Conservation (phyloP, 116 monocot species). For the Papilionanthe hybrid region DNA sequence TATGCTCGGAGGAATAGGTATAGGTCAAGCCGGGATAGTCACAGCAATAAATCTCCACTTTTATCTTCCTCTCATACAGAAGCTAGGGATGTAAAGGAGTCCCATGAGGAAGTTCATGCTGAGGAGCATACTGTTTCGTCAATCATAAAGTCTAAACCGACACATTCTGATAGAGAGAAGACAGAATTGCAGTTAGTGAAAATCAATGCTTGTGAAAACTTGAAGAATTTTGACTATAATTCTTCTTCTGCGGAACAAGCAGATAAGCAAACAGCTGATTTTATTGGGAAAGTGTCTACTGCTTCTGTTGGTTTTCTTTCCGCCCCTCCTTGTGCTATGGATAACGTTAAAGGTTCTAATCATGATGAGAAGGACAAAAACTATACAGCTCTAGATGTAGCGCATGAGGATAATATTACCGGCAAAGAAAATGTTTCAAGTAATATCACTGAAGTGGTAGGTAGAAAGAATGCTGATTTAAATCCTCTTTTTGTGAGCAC, state of each 20-base stretch:
- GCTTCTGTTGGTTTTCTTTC: slow-evolving; percentile 18
- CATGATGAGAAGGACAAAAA: slow-evolving; percentile 18
- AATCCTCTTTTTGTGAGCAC: slow-evolving; percentile 3
- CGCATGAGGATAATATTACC: slow-evolving; percentile 20
- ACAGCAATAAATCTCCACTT: slow-evolving; percentile 25
- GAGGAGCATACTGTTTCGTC: slow-evolving; percentile 36
- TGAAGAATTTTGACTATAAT: slow-evolving; percentile 13
- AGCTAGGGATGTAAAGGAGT: slow-evolving; percentile 16
- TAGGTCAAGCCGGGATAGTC: slow-evolving; percentile 47
- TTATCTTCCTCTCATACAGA: slow-evolving; percentile 20
- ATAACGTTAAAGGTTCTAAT: slow-evolving; percentile 11
- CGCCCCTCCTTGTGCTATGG: slow-evolving; percentile 5
- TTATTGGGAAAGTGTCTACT: slow-evolving; percentile 21
- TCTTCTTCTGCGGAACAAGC: slow-evolving; percentile 19
- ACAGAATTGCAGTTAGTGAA: slow-evolving; percentile 16
- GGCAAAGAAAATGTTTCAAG: slow-evolving; percentile 15
- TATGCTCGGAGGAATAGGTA: slow-evolving; percentile 80
- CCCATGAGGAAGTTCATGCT: slow-evolving; percentile 15
- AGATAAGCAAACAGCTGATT: slow-evolving; percentile 12
- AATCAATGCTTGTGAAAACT: slow-evolving; percentile 13
- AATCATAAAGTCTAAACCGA: slow-evolving; percentile 47
- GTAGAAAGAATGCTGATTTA: slow-evolving; percentile 12
- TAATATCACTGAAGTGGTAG: slow-evolving; percentile 11
- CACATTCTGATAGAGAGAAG: slow-evolving; percentile 8
- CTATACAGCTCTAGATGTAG: slow-evolving; percentile 10